phyloP scores from a whole-genome alignment of 192 early-diverging fungal genomes.

The Umbelopsis isabellina region DNA sequence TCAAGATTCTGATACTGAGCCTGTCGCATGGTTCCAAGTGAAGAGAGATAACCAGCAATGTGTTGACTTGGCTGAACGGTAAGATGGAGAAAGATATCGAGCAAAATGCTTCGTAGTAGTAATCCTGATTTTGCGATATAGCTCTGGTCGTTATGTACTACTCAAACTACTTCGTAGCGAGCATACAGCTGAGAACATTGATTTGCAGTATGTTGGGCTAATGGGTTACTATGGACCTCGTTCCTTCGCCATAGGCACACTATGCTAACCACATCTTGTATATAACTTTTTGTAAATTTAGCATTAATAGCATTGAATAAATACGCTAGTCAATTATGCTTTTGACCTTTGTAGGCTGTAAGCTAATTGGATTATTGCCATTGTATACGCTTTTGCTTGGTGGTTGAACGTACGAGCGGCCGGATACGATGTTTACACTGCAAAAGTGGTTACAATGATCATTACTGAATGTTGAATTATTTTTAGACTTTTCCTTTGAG shows the following conservation, averaged over 20 bases:
- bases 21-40: conserved; percentile 41
- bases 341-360: too few relatives aligned
- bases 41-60: conserved; percentile 12
- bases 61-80: conserved; percentile 27
- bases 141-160: conserved; percentile 55
- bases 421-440: too few relatives aligned
- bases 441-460: too few relatives aligned
- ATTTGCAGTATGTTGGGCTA: conserved; percentile 57
- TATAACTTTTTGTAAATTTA: conserved; percentile 14
- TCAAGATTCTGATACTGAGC: conserved; percentile 26
- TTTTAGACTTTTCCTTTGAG: too few relatives aligned
- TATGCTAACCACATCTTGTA: neutral
- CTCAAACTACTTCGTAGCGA: conserved; percentile 52
- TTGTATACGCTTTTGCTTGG: too few relatives aligned
- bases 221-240: conserved; percentile 44
- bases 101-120: neutral
- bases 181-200: conserved; percentile 53
- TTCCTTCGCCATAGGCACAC: conserved; percentile 26
- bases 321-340: neutral
- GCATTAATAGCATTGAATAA: neutral
- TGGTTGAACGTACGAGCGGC: too few relatives aligned
- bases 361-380: too few relatives aligned
- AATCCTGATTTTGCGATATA: neutral
- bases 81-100: neutral
- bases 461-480: too few relatives aligned